Conservation (phyloP, 495 filamentous ascomycete species). For the Pseudomonodictys pantanalensis region DNA sequence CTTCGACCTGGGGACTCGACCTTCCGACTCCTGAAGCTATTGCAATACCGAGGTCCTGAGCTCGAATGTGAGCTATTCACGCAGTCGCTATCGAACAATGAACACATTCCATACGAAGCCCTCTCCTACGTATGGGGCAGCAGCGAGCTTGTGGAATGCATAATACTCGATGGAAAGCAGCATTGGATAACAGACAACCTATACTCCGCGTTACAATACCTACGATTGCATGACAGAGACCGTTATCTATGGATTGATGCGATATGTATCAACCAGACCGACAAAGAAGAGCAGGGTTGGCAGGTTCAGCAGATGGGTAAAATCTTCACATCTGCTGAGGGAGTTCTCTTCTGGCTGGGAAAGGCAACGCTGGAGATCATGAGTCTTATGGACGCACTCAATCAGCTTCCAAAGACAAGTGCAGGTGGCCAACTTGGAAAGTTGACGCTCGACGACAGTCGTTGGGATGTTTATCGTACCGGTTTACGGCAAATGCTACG, state of each 20-base stretch:
- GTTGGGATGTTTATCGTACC: neutral
- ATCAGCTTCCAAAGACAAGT: neutral
- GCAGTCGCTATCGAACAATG: neutral
- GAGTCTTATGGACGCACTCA: neutral
- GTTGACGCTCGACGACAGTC: neutral
- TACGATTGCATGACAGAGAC: neutral
- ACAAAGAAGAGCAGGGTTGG: neutral
- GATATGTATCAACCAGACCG: neutral
- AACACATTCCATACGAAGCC: neutral
- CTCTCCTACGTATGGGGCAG: neutral
- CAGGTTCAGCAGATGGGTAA: neutral
- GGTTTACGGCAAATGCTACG: neutral
- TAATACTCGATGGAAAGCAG: neutral
- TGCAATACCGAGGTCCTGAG: neutral
- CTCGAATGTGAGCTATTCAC: neutral
- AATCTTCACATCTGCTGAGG: neutral
- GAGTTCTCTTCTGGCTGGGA: neutral
- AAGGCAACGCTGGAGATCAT: neutral
- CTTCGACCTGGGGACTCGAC: neutral
- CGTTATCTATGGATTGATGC: neutral
- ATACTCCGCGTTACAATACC: neutral
- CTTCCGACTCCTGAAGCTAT: neutral
- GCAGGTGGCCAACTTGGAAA: neutral
- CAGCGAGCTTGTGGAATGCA: neutral
- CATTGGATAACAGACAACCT: neutral